Conservation (phyloP, 2,329 filamentous ascomycete genomes). For the Orbilia oligospora region DNA sequence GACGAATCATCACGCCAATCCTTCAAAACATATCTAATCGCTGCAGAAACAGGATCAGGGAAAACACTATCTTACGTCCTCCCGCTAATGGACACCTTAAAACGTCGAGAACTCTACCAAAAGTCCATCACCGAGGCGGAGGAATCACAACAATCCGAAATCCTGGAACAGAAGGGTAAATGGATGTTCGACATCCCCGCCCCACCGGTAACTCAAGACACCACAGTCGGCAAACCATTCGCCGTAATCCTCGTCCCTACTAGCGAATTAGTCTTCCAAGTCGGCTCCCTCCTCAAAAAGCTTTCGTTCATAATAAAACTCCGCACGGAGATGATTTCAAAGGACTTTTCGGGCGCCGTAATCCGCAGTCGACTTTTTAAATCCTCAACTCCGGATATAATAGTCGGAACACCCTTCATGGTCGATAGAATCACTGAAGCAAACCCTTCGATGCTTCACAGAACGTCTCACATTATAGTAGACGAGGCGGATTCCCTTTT, state of each 20-base stretch:
- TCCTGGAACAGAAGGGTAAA: slow-evolving; percentile 43
- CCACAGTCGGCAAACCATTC: slow-evolving; percentile 82
- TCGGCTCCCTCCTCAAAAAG: slow-evolving; percentile 83
- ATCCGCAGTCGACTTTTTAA: slow-evolving; percentile 90
- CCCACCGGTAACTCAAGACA: slow-evolving; percentile 78
- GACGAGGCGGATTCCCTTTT: slow-evolving; percentile 97
- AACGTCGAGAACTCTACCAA: slow-evolving; percentile 78
- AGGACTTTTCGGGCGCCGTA: slow-evolving; percentile 80
- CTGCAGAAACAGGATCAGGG: slow-evolving; percentile 95
- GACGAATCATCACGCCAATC: slow-evolving; percentile 65
- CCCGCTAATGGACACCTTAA: slow-evolving; percentile 86
- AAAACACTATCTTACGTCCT: slow-evolving; percentile 95
- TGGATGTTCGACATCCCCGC: slow-evolving; percentile 65
- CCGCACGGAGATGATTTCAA: slow-evolving; percentile 85
- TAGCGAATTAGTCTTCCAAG: slow-evolving; percentile 90
- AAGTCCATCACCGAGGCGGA: slow-evolving; percentile 73
- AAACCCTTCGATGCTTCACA: slow-evolving; percentile 92
- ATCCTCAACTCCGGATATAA: slow-evolving; percentile 69
- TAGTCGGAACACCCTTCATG: slow-evolving; percentile 80
- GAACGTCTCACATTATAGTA: slow-evolving; percentile 87
- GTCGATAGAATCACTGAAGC: slow-evolving; percentile 88
- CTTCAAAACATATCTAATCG: slow-evolving; percentile 80
- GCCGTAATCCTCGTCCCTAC: slow-evolving; percentile 92
- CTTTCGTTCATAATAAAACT: slow-evolving; percentile 90
- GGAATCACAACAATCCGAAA: slow-evolving; percentile 68